Base-by-base conservation (phyloP, 139 green algal species). In the Edaphochlamys debaryana region DNA sequence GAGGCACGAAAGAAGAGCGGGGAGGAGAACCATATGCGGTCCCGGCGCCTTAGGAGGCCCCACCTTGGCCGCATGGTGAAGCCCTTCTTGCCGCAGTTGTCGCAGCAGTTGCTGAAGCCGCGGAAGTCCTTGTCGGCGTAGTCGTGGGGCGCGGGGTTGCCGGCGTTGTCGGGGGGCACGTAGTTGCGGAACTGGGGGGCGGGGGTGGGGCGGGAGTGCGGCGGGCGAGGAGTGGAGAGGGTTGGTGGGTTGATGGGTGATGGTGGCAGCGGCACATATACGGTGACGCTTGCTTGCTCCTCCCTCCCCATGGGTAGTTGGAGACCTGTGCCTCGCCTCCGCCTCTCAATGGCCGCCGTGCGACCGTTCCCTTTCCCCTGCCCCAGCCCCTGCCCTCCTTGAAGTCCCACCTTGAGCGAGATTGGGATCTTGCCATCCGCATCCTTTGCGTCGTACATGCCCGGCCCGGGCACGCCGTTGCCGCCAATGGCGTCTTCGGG, bases 41-140 rank as follows among this genome's bases (percentile, higher is more conserved):
- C n/a, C n/a, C n/a, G n/a, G n/a, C n/a, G n/a, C n/a, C n/a, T n/a
- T n/a, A n/a, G n/a, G n/a, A n/a, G n/a, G n/a, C n/a, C n/a, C n/a
- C n/a, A n/a, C n/a, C n/a, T n/a, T n/a, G n/a, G n/a, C 37, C 80
- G 36, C 69, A 86, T 80, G 13, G 68, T 79, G 56, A 79, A 85
- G 37, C 79, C 68, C 29, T 71, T 71, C 1, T 11, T 37, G 23
- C 32, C 9, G 11, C 37, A 58, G 3, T 29, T n/a, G 56, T 22
- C 40, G 64, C 54, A 73, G 20, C 38, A 34, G 34, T 63, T 5
- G 11, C 81, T 58, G 34, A 81, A 76, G 52, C 56, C 66, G 19
- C 11, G 6, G 23, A 87, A 87, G 66, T 82, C 72, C 38, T 83
- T 87, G 73, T 87, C 56, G 1, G 82, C 72, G 34, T 87, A 87